Evolutionary conservation across 352 stramenopile genomes (phyloP), one percentile per base, ranked within the genome.

Genomic region (Aphanomyces euteiches): DNA sequence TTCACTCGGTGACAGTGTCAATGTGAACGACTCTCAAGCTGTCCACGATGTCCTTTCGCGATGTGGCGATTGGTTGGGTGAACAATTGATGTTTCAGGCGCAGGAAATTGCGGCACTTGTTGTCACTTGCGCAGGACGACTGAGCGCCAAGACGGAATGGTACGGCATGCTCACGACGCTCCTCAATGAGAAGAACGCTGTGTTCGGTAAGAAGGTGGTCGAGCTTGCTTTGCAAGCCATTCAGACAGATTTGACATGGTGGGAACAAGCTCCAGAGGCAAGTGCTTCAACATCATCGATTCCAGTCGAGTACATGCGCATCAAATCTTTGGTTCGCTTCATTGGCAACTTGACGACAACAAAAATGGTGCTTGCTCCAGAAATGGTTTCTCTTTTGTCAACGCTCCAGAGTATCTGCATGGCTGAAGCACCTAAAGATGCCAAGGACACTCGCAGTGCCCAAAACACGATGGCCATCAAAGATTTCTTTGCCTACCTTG

Each of bases 91-190:
- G 59, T 67, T 67, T 45, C 59, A 67, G 59, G 59, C 59, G 19
- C 59, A 67, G 28, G 59, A 67, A 50, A 67, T 92, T n/a, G 69
- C 77, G 4, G 73, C 76, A 47, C 74, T 92, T 6, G 72, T 89
- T 48, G 75, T 91, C 69, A 85, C 82, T 21, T 79, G 77, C 3
- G 83, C 75, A 0, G 69, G 78, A 12, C 81, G 80, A 4, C 60
- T 91, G 72, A 77, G 80, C 28, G 81, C 87, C 74, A 93, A 93
- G 77, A 92, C 84, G 19, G 74, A 79, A 66, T 74, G 89, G 40
- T 90, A 90, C 59, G 84, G 84, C 3, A 80, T 87, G 53, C 72
- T 93, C 28, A 78, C 80, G 4, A 85, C 78, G 3, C 79, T 90
- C n/a, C 78, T 92, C 65, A 89, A 89, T 70, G 84, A 80, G 21